These are phyloP conservation scores for Lagenaria siceraria DNA, from an alignment of 306 rosid species.

Conservation along the genomic window DNA sequence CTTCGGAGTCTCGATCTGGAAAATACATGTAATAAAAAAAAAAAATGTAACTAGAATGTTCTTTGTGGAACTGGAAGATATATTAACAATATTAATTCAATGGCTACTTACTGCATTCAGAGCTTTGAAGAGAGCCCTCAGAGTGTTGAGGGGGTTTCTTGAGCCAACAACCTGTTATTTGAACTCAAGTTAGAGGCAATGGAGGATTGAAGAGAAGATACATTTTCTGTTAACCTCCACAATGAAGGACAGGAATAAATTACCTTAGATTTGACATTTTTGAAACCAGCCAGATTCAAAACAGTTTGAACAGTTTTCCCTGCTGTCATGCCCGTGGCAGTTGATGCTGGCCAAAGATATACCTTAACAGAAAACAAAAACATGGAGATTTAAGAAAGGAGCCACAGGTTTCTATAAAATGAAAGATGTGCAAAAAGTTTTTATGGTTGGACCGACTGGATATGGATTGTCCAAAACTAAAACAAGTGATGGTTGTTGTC, in stretches of 20 bases:
- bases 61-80: conserved; percentile 1
- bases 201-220: not conserved
- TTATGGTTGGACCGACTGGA: not conserved
- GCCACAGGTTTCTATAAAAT: not conserved
- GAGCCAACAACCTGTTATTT: conserved; percentile 66
- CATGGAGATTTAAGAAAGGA: not conserved
- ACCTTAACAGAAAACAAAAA: conserved; percentile 27
- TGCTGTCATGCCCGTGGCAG: conserved; percentile 73
- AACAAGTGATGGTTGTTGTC: not conserved
- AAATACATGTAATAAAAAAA: conserved; percentile 2
- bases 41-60: conserved; percentile 8
- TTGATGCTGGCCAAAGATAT: conserved; percentile 94
- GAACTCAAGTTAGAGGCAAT: conserved; percentile 5
- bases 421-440: not conserved
- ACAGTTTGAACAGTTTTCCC: conserved; percentile 77
- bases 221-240: not conserved
- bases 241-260: conserved; percentile 1
- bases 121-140: conserved; percentile 82
- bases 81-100: conserved; percentile 1
- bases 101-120: conserved; percentile 67
- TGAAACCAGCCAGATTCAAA: conserved; percentile 73
- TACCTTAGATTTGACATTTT: conserved; percentile 93
- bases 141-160: conserved; percentile 77
- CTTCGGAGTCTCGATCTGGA: conserved; percentile 81
- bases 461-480: not conserved